Conservation (phyloP, 2,329 filamentous ascomycete species). For the Botrytis aclada region DNA sequence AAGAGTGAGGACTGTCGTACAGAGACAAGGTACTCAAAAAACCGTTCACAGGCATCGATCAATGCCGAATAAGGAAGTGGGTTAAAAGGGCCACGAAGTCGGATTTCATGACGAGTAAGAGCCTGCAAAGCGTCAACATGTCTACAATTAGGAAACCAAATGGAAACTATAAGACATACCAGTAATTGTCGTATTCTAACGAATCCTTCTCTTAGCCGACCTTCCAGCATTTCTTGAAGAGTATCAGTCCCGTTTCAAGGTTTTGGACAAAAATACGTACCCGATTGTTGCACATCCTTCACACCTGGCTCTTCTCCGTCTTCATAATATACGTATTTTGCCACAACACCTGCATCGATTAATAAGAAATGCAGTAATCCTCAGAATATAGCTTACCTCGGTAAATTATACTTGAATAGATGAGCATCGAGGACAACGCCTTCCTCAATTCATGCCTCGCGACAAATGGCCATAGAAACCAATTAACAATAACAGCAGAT, state of each 20-base stretch:
- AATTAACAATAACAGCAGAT: constrained; percentile 54
- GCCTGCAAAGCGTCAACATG: constrained; percentile 35
- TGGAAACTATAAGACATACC: constrained; percentile 20
- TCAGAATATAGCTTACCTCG: constrained; percentile 32
- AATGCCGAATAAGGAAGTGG: constrained; percentile 55
- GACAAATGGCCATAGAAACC: constrained; percentile 60
- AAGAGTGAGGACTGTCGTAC: constrained; percentile 57
- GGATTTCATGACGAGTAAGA: constrained; percentile 57
- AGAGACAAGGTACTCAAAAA: constrained; percentile 57
- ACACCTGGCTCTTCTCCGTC: constrained; percentile 50
- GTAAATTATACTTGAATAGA: constrained; percentile 57
- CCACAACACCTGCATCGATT: constrained; percentile 41
- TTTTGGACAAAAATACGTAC: constrained; percentile 16
- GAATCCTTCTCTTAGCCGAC: constrained; percentile 57
- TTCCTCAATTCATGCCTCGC: constrained; percentile 57
- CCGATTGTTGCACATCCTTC: constrained; percentile 50
- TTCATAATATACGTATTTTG: constrained; percentile 58
- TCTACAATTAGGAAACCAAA: neutral
- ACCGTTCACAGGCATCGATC: constrained; percentile 53
- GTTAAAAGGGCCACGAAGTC: constrained; percentile 56
- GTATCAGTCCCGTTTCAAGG: constrained; percentile 18
- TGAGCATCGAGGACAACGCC: constrained; percentile 54
- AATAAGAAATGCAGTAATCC: neutral
- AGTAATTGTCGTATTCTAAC: constrained; percentile 55
- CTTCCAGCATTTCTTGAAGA: constrained; percentile 53